Base-by-base conservation (phyloP, 2,329 filamentous ascomycete species). In the Fragosphaeria purpurea region DNA sequence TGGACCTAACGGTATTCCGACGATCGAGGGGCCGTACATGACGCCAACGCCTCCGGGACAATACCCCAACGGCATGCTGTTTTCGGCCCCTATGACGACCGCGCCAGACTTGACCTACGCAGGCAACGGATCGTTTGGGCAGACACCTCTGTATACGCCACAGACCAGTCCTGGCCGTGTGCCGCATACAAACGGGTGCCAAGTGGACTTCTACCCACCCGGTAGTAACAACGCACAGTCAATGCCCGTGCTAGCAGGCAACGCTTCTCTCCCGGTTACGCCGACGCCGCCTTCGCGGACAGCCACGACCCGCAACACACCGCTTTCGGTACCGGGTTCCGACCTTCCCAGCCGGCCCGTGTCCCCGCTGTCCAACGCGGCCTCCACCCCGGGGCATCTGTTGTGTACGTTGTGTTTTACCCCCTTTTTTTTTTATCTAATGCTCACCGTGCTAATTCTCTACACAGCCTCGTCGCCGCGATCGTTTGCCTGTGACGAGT, bases 291-390 rank as follows among this genome's bases (percentile, higher is more conserved):
- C 39, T 1, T 44, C 44, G 12, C 67, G 66, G 22, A 3, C 22
- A 4, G 61, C 63, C 1, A 71, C 70, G 4, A 65, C 71, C 4
- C 74, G 73, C 11, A 71, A 71, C 37, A 75, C 73, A 7, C 68
- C 70, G 43, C 59, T 73, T 6, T 64, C 62, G 3, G 63, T 65
- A 11, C 55, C 58, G 1, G 57, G 54, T 7, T 59, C 61, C 7
- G 58, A 11, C 46, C 50, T 40, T 22, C 49, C 34, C 34, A 65
- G 67, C 7, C 32, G 38, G 42, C 71, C 65, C 1, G 65, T 67
- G 2, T 70, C 71, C 12, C 69, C 71, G 3, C 58, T 64, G 45
- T 71, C 69, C 1, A 60, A 52, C 37, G 32, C 47, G 37, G 55
- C 41, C 39, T 55, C 53, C 2, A 56, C 52, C 6, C 57, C 54